Evolutionary conservation across 768 basidiomycete genomes (phyloP), one percentile per base, ranked within the genome.

Genomic region (Cystobasidiopsis lactophilus): DNA sequence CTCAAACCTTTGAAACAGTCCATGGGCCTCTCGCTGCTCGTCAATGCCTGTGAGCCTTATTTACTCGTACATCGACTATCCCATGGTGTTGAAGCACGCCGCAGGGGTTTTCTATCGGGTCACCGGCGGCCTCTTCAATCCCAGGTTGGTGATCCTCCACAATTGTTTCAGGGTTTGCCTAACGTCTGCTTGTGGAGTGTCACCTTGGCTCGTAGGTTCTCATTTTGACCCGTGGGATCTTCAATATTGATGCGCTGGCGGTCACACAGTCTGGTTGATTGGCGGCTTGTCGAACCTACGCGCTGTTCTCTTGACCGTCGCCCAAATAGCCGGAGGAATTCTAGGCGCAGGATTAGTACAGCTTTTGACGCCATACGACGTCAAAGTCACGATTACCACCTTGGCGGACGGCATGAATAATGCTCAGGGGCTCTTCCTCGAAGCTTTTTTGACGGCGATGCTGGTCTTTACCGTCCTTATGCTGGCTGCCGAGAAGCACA

Each of bases 401-500:
- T 53, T 62, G 5, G 19, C 41, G 18, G 27, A 52, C 0, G 55
- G 57, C 29, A 50, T 53, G 45, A 49, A 40, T 13, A 21, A 53
- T 13, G 57, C 27, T 1, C 52, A 51, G 4, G 60, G 60, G 0
- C 43, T 59, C 4, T 58, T 58, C 40, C 44, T 62, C 21, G 60
- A 62, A 27, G 55, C 57, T 51, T 59, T 62, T 51, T 41, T 62
- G 26, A 59, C 60, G 7, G 37, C 51, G 1, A 40, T 57, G 33
- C 53, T 57, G 7, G 55, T 57, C 3, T 53, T 57, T 37, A 40
- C 37, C 4, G 52, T 57, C 21, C 45, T 59, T 16, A 62, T 59
- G 58, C 38, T 59, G 33, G 52, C 60, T 2, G 57, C 59, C 13
- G 60, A 59, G 51, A 62, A 64, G 58, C 65, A 66, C 59, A 67